These are phyloP conservation scores for Geoglossum glabrum DNA, from an alignment of 495 filamentous ascomycete species.

Conservation along the genomic window DNA sequence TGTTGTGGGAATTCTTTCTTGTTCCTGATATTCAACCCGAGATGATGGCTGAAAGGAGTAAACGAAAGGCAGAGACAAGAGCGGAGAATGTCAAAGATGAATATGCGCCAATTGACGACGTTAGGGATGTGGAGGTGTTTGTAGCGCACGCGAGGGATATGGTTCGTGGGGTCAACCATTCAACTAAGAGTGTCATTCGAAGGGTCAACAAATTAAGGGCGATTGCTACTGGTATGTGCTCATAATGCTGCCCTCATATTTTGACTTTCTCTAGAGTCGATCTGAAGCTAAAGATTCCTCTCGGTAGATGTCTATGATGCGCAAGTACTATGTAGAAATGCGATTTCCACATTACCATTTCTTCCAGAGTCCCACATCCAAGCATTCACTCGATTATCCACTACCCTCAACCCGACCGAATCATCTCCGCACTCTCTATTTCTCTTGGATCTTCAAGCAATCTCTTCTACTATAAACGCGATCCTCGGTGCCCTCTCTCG, in stretches of 20 bases:
- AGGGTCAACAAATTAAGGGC: conserved; percentile 39
- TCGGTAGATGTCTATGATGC: conserved; percentile 48
- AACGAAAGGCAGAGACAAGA: conserved; percentile 63
- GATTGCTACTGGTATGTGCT: conserved; percentile 29
- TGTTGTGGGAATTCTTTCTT: conserved; percentile 98
- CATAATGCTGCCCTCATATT: neutral
- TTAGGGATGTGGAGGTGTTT: conserved; percentile 85
- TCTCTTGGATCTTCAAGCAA: conserved; percentile 50
- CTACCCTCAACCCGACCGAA: conserved; percentile 42
- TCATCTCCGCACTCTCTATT: conserved; percentile 57
- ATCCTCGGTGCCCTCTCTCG: conserved; percentile 62
- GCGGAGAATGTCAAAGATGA: conserved; percentile 76
- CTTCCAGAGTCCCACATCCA: conserved; percentile 46
- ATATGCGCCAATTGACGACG: conserved; percentile 55
- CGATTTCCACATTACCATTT: conserved; percentile 34
- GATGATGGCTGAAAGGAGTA: conserved; percentile 74
- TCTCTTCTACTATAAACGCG: conserved; percentile 59
- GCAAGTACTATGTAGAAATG: conserved; percentile 24
- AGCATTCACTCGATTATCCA: conserved; percentile 54
- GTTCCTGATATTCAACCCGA: conserved; percentile 84
- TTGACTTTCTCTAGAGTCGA: neutral
- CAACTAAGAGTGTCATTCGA: conserved; percentile 61
- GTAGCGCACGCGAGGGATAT: conserved; percentile 74
- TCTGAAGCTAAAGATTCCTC: conserved; percentile 10
- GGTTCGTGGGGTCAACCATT: conserved; percentile 61